Evolutionary conservation across 768 basidiomycete species (phyloP).

Genomic region (Neoboletus brunneissimus): DNA sequence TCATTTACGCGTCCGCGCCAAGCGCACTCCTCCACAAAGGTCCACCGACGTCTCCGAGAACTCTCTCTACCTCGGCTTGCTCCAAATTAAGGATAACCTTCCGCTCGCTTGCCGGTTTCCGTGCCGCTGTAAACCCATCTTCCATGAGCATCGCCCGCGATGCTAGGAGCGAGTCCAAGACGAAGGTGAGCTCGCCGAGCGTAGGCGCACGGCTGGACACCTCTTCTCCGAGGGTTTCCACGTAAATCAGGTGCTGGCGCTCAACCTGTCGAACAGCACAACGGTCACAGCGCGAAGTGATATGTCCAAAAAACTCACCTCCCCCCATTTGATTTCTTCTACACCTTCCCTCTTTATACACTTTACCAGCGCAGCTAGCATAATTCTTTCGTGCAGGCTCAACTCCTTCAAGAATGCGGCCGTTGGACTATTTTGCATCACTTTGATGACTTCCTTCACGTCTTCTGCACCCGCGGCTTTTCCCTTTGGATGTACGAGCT

Average conservation of each 20-base stretch:
- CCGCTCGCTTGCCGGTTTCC: conserved; percentile 63
- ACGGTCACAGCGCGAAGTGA: neutral
- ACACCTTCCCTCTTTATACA: conserved; percentile 83
- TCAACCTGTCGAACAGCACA: conserved; percentile 48
- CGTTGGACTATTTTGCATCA: conserved; percentile 89
- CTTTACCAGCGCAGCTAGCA: conserved; percentile 80
- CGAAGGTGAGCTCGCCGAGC: conserved; percentile 57
- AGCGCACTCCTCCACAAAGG: conserved; percentile 58
- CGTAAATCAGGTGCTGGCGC: conserved; percentile 72
- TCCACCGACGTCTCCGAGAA: conserved; percentile 79
- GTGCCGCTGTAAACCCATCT: conserved; percentile 49
- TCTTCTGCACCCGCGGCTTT: conserved; percentile 64
- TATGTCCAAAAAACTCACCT: conserved; percentile 44
- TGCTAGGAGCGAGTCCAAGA: conserved; percentile 74
- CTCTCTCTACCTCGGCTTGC: conserved; percentile 78
- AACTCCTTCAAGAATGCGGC: conserved; percentile 79
- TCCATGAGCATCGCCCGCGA: conserved; percentile 77
- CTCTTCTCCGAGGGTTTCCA: conserved; percentile 57
- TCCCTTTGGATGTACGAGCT: conserved; percentile 57
- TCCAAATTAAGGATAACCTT: conserved; percentile 82
- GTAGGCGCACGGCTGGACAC: conserved; percentile 60
- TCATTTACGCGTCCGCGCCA: conserved; percentile 10
- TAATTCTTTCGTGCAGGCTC: conserved; percentile 83
- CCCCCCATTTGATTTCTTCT: conserved; percentile 83
- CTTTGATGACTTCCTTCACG: conserved; percentile 73